Evolutionary conservation across 306 rosid species (phyloP), one percentile per base, ranked within the genome.

Genomic region (Luffa acutangula): DNA sequence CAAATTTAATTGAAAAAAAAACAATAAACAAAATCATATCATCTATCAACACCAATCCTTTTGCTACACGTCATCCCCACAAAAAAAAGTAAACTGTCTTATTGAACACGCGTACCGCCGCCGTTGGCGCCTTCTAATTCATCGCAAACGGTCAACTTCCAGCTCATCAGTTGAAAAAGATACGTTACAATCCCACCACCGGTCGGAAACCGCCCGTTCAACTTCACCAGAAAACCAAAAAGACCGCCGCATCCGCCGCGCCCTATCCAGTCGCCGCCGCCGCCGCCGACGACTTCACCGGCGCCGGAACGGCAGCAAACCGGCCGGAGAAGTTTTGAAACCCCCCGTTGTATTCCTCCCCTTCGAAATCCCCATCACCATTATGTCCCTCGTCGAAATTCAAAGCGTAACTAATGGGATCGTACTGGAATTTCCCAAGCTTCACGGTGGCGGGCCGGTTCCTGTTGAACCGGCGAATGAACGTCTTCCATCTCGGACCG

Each of bases 401-500:
- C 85, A 95, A 81, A 1, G 99, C 88, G 85, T 95, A 95, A 76
- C 97, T 95, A 78, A 89, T 43, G 0, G 99, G 87, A 6, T 95
- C 99, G 83, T 95, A 95, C 63, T 93, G 97, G 82, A 83, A 93
- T 36, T 85, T 95, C n/a, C 88, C 82, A 21, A 87, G 90, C 83
- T 85, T 87, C 7, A 85, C 83, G 2, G 70, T 73, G 5, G 86
- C 79, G 75, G 88, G 79, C 58, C 83, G 86, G 87, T 62, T 85
- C 58, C 91, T 57, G 51, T 91, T 92, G 78, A 95, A 88, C 2
- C 94, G 82, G 2, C 98, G 88, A 6, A 95, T 93, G 82, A 95
- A 93, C 7, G 97, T 95, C 83, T 95, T 95, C 99, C 99, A 95
- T 79, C 72, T 86, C 0, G 99, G 99, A 0, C 99, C 99, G 9